Conservation (phyloP, 148 eudicot genomes). For the Rheum nobile region DNA sequence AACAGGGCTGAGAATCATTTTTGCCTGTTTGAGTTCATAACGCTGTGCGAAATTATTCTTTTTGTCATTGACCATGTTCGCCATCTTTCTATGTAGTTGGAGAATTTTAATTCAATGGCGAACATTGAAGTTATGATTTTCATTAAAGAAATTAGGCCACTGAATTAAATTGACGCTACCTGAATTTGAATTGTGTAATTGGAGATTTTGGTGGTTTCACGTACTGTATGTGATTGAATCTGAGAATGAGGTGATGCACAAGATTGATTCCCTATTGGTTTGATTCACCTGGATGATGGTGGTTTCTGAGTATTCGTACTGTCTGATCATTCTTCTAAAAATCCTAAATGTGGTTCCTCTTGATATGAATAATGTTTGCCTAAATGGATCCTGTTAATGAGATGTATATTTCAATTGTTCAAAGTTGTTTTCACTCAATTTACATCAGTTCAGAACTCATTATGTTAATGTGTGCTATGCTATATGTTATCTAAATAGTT, state of each 20-base stretch:
- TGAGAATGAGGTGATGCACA: conserved; percentile 1
- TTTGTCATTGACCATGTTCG: neutral
- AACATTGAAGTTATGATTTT: neutral
- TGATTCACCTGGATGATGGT: conserved; percentile 1
- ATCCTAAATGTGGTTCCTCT: neutral
- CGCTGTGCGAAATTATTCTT: neutral
- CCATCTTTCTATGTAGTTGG: neutral
- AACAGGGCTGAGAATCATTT: neutral
- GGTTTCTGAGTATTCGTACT: neutral
- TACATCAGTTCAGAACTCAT: neutral
- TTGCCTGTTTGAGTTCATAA: neutral
- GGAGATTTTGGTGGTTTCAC: neutral
- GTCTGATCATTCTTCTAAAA: neutral
- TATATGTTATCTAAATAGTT: no score
- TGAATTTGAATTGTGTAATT: neutral
- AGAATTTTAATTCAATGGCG: neutral
- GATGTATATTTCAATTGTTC: no score
- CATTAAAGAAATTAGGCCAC: neutral
- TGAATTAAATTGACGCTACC: no score
- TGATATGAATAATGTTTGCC: no score
- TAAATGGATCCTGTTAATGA: no score
- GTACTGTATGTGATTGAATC: neutral
- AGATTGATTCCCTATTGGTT: neutral
- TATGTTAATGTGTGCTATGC: neutral
- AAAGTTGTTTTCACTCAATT: neutral